Percentiles rank a stretch among this genome's conserved stretches.
Evolutionary conservation across 805 yeast species (phyloP).

Genomic region (Candida odintsovae): DNA sequence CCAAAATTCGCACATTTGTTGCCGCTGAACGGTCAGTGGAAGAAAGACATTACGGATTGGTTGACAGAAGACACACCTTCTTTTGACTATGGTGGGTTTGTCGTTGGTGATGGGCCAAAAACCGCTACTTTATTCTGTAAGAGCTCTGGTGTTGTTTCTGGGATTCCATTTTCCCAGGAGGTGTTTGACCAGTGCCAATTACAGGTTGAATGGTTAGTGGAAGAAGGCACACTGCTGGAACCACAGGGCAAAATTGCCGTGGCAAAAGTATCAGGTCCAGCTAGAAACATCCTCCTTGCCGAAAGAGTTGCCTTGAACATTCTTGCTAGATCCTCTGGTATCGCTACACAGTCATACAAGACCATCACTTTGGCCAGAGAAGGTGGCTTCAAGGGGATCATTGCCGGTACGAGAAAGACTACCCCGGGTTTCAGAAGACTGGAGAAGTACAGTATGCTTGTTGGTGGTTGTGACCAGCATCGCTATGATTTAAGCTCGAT

Average conservation of each 20-base stretch:
- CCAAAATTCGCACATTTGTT: slow-evolving; percentile 44
- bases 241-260: slow-evolving; percentile 61
- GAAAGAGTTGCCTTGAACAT: slow-evolving; percentile 85
- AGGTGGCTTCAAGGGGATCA: slow-evolving; percentile 70
- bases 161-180: slow-evolving; percentile 86
- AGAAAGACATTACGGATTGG: slow-evolving; percentile 67
- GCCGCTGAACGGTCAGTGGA: slow-evolving; percentile 80
- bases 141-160: slow-evolving; percentile 72
- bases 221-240: slow-evolving; percentile 60
- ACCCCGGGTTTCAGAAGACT: slow-evolving; percentile 88
- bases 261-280: slow-evolving; percentile 77
- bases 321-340: slow-evolving; percentile 78
- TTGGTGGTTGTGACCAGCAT: slow-evolving; percentile 92
- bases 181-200: slow-evolving; percentile 74
- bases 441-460: slow-evolving; percentile 91
- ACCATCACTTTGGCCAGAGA: slow-evolving; percentile 57
- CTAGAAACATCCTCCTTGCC: slow-evolving; percentile 69
- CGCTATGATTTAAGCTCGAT: slow-evolving; percentile 85
- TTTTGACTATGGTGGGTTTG: slow-evolving; percentile 91
- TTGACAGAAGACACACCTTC: slow-evolving; percentile 87
- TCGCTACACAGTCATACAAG: slow-evolving; percentile 67
- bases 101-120: slow-evolving; percentile 74
- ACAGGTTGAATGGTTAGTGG: slow-evolving; percentile 61
- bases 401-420: slow-evolving; percentile 97
- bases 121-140: slow-evolving; percentile 79